Conservation (phyloP, 2,329 filamentous ascomycete genomes). For the Neophaeococcomyces aloes region DNA sequence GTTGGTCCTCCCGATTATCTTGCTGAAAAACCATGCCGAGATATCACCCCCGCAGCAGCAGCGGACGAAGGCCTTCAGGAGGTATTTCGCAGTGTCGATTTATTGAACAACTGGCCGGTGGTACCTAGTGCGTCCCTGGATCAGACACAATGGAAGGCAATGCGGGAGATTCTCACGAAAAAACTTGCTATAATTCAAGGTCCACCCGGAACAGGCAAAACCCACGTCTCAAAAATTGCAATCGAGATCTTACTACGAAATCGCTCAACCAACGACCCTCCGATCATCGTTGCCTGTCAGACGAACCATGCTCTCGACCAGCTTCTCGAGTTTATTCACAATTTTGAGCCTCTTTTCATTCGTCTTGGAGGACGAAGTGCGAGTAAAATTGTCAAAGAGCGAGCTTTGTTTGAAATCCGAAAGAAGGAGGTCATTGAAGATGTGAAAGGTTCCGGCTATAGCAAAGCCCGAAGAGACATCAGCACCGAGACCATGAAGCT, state of each 20-base stretch:
- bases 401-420: constrained; percentile 56
- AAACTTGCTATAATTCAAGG: constrained; percentile 71
- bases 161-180: constrained; percentile 60
- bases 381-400: constrained; percentile 53
- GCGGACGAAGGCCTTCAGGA: constrained; percentile 29
- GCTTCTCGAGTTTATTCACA: constrained; percentile 53
- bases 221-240: constrained; percentile 64
- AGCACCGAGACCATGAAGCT: constrained; percentile 28
- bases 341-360: constrained; percentile 53
- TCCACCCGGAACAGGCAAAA: constrained; percentile 72
- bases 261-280: constrained; percentile 45
- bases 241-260: constrained; percentile 57
- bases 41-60: constrained; percentile 32
- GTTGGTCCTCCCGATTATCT: constrained; percentile 46
- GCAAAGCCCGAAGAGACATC: constrained; percentile 33
- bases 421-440: constrained; percentile 24
- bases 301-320: constrained; percentile 90
- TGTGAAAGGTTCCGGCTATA: constrained; percentile 33
- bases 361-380: constrained; percentile 60
- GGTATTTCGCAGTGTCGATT: constrained; percentile 39
- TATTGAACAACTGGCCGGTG: constrained; percentile 46
- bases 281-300: constrained; percentile 71
- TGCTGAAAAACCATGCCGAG: constrained; percentile 35
- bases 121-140: constrained; percentile 47
- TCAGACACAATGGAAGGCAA: constrained; percentile 56